Conservation (phyloP, 2,329 filamentous ascomycete genomes). For the Myotisia sp. region DNA sequence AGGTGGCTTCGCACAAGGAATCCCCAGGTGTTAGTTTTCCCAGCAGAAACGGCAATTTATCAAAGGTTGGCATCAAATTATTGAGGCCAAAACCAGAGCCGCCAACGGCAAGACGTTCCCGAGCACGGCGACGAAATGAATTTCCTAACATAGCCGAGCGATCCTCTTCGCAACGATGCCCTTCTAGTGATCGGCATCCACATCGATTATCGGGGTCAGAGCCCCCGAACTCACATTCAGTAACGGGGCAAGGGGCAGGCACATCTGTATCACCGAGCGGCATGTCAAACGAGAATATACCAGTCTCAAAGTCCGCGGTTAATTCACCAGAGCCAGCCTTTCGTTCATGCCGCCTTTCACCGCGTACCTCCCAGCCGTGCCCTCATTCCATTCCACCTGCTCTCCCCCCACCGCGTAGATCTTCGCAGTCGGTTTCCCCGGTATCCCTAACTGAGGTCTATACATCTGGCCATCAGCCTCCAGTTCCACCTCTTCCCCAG, state of each 20-base stretch:
- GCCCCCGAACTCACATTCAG: neutral
- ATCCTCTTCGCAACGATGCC: neutral
- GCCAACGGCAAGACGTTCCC: constrained; percentile 14
- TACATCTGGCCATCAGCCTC: constrained; percentile 11
- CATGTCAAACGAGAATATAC: neutral
- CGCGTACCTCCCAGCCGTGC: neutral
- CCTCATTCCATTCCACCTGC: constrained; percentile 20
- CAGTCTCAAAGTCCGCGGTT: neutral
- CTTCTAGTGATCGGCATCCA: too few relatives aligned
- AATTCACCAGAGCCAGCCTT: constrained; percentile 1
- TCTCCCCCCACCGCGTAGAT: constrained; percentile 29
- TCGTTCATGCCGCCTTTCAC: neutral
- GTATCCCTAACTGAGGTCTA: constrained; percentile 6
- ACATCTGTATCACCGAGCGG: neutral
- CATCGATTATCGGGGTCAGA: constrained; percentile 2
- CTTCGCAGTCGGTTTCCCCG: constrained; percentile 19
- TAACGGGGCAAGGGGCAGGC: neutral
- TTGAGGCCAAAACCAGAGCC: constrained; percentile 16
- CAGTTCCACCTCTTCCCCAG: constrained; percentile 9
- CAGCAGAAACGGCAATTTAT: constrained; percentile 36
- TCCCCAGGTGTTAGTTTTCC: constrained; percentile 72
- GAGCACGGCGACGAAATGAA: constrained; percentile 2
- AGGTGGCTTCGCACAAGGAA: constrained; percentile 66
- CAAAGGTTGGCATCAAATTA: neutral
- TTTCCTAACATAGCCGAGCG: neutral